Base-by-base conservation (phyloP, 257 asterid species). In the Misopates orontium region DNA sequence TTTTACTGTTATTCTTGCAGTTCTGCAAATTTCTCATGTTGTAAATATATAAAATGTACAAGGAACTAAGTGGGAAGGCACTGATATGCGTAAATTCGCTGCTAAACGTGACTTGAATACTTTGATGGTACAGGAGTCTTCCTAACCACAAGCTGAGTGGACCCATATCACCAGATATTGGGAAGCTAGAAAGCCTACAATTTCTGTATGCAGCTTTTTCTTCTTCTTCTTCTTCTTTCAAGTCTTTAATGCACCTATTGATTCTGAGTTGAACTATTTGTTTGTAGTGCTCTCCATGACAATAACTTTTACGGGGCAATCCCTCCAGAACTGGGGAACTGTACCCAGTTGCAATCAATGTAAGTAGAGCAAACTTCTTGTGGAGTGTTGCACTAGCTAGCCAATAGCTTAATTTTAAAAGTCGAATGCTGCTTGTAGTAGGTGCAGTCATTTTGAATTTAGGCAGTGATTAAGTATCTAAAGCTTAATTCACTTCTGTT, bases 111-210 rank as follows among this genome's bases (percentile, higher is more conserved):
- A 64, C 59, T 61, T 20, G 54, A 56, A 57, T 66, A 18, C 41
- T 56, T 56, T 69, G 58, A 62, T 78, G 69, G 60, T 77, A 71
- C 91, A 93, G 99, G 92, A 93, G 86, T 78, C 96, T 93, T 53
- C 81, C 97, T 52, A 82, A 88, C 79, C 99, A 90, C 88, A 87
- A 68, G 79, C 62, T 90, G 80, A 90, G 94, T 75, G 99, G 99
- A 60, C 84, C 93, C 61, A 75, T 93, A 64, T 80, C 97, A 44
- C 74, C 93, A 54, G 99, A 90, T 49, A 78, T 93, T 31, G 96
- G 97, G 74, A 93, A 87, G 87, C 86, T 90, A 62, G 96, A 85
- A 47, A 80, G 64, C 75, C 77, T 93, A 80, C 95, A 83, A 73
- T 85, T 90, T 75, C 85, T 93, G 99, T 93, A 85, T 69, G 95